phyloP scores from a whole-genome alignment of 352 stramenopile genomes.

The Phytophthora foliorum region DNA sequence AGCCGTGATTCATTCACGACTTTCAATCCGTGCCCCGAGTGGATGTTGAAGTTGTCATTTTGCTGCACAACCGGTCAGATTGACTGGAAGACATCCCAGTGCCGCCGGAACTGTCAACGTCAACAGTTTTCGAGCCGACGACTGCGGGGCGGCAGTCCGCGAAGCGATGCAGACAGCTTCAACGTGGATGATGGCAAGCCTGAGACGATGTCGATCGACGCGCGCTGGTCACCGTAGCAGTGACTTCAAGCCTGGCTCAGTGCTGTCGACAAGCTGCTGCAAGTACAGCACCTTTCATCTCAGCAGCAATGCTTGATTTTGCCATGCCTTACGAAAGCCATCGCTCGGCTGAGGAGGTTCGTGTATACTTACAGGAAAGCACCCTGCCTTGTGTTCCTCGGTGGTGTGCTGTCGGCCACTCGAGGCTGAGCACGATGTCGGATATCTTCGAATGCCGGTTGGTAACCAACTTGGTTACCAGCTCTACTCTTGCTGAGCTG shows the following conservation, averaged over 20 bases:
- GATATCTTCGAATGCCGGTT: conserved; percentile 6
- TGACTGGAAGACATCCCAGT: conserved; percentile 1
- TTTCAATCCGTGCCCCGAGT: background rate
- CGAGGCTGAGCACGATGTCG: background rate
- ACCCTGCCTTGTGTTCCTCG: too few relatives aligned
- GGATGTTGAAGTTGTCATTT: conserved; percentile 29
- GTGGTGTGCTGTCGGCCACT: too few relatives aligned
- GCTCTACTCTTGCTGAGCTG: background rate
- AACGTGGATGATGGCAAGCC: conserved; percentile 33
- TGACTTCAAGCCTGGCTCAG: conserved; percentile 13
- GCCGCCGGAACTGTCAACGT: conserved; percentile 44
- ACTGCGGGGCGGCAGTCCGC: conserved; percentile 8
- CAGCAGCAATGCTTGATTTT: conserved; percentile 2
- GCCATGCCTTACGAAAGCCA: background rate
- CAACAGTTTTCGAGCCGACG: conserved; percentile 42
- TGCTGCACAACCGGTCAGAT: background rate
- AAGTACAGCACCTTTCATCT: background rate
- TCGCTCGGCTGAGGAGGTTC: background rate
- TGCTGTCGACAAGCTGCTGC: background rate
- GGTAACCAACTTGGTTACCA: too few relatives aligned
- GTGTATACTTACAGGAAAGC: background rate
- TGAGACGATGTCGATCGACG: conserved; percentile 13
- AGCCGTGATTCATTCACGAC: background rate
- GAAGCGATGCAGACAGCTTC: conserved; percentile 37
- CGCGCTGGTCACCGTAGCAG: conserved; percentile 14